phyloP scores from a whole-genome alignment of 129 eudicot species.

The Glebionis coronaria region DNA sequence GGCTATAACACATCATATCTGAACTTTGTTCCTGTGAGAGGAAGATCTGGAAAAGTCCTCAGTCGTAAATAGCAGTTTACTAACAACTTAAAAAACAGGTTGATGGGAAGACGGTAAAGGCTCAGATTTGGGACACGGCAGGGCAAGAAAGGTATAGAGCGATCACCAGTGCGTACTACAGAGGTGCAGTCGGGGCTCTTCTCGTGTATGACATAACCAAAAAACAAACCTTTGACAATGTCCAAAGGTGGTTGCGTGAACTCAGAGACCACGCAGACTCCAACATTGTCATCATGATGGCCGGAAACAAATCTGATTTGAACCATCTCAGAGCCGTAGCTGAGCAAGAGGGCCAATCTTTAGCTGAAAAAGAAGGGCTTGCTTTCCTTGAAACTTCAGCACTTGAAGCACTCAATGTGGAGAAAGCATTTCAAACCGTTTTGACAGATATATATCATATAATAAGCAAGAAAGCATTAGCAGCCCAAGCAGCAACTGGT shows the following conservation, averaged over 20 bases:
- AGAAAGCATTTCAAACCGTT: constrained; percentile 73
- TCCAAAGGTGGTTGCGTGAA: constrained; percentile 79
- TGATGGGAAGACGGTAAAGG: constrained; percentile 85
- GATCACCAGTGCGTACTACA: constrained; percentile 80
- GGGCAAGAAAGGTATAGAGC: constrained; percentile 91
- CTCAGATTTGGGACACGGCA: constrained; percentile 94
- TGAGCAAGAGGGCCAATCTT: constrained; percentile 66
- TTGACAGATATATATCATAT: constrained; percentile 69
- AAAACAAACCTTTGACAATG: constrained; percentile 75
- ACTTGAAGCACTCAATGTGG: constrained; percentile 66
- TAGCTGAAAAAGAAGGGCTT: constrained; percentile 88
- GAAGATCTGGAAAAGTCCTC: too few species aligned
- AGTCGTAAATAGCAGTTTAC: background rate
- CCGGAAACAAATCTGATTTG: constrained; percentile 83
- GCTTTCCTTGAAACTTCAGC: constrained; percentile 87
- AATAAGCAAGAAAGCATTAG: constrained; percentile 80
- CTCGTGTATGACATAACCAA: constrained; percentile 88
- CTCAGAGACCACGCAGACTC: constrained; percentile 85
- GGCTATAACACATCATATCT: too few species aligned
- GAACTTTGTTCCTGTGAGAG: too few species aligned
- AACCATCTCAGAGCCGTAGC: constrained; percentile 69
- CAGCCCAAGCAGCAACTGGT: constrained; percentile 62
- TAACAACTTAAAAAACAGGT: constrained; percentile 36
- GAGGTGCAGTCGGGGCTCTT: constrained; percentile 86
- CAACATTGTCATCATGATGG: constrained; percentile 84